A percentile compares a stretch with the other conserved stretches of the same genome.
Evolutionary conservation across 805 yeast genomes (phyloP).

Genomic region (Kuraishia hungarica): DNA sequence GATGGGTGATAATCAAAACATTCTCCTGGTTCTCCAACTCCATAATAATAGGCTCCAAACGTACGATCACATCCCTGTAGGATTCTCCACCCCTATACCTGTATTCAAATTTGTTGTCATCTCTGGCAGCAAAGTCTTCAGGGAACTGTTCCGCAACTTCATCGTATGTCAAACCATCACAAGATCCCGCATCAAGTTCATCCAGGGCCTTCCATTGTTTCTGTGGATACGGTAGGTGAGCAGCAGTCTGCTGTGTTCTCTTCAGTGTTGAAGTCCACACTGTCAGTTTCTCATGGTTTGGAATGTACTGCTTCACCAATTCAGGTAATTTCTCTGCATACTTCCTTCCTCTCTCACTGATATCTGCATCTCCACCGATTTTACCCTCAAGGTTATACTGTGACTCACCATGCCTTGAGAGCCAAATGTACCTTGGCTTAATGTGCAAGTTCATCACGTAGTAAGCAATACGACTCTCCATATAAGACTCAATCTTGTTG

Average conservation of each 20-base stretch:
- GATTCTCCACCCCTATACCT: constrained; percentile 97
- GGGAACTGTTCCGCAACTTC: constrained; percentile 82
- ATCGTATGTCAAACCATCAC: constrained; percentile 95
- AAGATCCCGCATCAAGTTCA: constrained; percentile 94
- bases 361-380: constrained; percentile 89
- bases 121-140: constrained; percentile 92
- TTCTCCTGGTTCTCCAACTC: constrained; percentile 96
- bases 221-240: constrained; percentile 69
- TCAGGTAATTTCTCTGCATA: constrained; percentile 80
- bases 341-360: constrained; percentile 75
- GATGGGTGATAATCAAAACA: constrained; percentile 92
- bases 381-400: constrained; percentile 87
- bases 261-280: constrained; percentile 93
- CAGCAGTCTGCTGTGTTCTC: constrained; percentile 90
- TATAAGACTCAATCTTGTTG: constrained; percentile 78
- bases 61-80: constrained; percentile 87
- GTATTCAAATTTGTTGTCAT: constrained; percentile 91
- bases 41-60: constrained; percentile 97
- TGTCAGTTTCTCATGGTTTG: constrained; percentile 60
- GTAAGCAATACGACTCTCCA: constrained; percentile 89
- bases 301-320: constrained; percentile 55
- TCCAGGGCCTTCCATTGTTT: constrained; percentile 95
- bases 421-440: constrained; percentile 86
- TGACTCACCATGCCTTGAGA: constrained; percentile 94
- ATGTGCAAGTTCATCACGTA: constrained; percentile 94